Conservation (phyloP, 148 eudicot genomes). For the Linanthus parryae region DNA sequence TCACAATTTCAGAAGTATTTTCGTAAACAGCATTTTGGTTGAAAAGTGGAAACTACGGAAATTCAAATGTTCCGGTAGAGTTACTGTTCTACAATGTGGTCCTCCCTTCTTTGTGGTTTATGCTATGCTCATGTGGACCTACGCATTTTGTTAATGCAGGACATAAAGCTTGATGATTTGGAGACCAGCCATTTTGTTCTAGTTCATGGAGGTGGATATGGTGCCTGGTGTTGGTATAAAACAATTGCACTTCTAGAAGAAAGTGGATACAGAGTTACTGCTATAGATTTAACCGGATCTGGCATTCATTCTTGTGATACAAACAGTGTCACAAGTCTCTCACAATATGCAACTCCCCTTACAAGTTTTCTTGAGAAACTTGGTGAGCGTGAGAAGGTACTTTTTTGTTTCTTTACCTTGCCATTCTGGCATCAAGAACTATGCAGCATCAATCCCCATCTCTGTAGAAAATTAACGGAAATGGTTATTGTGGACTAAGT, state of each 20-base stretch:
- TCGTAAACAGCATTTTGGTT: too few relatives aligned
- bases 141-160: too few relatives aligned
- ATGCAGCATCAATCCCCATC: too few relatives aligned
- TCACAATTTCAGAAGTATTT: too few relatives aligned
- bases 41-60: too few relatives aligned
- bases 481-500: too few relatives aligned
- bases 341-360: constrained; percentile 29
- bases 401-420: background rate
- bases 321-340: constrained; percentile 15
- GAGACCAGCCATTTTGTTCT: constrained; percentile 26
- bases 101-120: too few relatives aligned
- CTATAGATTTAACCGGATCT: constrained; percentile 32
- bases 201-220: constrained; percentile 45
- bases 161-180: constrained; percentile 7
- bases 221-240: constrained; percentile 49
- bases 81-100: too few relatives aligned
- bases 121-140: too few relatives aligned
- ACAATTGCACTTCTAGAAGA: constrained; percentile 26
- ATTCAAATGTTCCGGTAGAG: too few relatives aligned
- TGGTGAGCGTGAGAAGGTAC: constrained; percentile 23
- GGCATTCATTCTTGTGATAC: constrained; percentile 24
- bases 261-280: constrained; percentile 21
- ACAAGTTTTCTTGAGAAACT: constrained; percentile 25
- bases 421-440: too few relatives aligned
- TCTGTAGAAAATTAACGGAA: too few relatives aligned